These are phyloP conservation scores for Panicum hallii DNA, from an alignment of 202 grass and related monocot species.

Conservation along the genomic window DNA sequence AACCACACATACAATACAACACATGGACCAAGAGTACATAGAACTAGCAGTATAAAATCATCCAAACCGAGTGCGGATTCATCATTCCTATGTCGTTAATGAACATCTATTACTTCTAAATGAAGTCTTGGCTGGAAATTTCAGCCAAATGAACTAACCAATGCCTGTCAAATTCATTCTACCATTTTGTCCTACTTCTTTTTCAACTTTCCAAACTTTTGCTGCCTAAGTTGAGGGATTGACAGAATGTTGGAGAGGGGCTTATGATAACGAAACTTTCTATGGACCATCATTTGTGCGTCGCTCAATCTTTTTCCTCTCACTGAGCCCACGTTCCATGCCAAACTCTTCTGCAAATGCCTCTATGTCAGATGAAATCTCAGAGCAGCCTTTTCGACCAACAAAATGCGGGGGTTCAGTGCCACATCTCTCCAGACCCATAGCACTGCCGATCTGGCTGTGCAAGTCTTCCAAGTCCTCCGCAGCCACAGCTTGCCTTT, in stretches of 20 bases:
- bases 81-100: constrained; percentile 20
- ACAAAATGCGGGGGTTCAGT: constrained; percentile 54
- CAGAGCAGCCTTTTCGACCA: constrained; percentile 62
- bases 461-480: constrained; percentile 75
- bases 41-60: constrained; percentile 6
- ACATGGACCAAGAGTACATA: constrained; percentile 13
- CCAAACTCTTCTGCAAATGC: constrained; percentile 61
- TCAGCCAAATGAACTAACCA: constrained; percentile 8
- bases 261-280: neutral
- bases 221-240: neutral
- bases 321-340: constrained; percentile 45
- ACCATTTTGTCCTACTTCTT: constrained; percentile 31
- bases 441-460: constrained; percentile 61
- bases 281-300: constrained; percentile 40
- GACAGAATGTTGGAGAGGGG: neutral
- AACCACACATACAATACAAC: constrained; percentile 29
- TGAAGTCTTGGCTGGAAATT: neutral
- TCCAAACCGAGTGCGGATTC: constrained; percentile 20
- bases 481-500: constrained; percentile 55
- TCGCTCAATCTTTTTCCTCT: constrained; percentile 56
- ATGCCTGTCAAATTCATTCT: constrained; percentile 26
- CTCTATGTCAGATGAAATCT: constrained; percentile 58
- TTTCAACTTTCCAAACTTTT: neutral
- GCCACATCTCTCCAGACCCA: constrained; percentile 55
- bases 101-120: neutral